phyloP scores from a whole-genome alignment of 345 rosid species.

The Corchorus capsularis region DNA sequence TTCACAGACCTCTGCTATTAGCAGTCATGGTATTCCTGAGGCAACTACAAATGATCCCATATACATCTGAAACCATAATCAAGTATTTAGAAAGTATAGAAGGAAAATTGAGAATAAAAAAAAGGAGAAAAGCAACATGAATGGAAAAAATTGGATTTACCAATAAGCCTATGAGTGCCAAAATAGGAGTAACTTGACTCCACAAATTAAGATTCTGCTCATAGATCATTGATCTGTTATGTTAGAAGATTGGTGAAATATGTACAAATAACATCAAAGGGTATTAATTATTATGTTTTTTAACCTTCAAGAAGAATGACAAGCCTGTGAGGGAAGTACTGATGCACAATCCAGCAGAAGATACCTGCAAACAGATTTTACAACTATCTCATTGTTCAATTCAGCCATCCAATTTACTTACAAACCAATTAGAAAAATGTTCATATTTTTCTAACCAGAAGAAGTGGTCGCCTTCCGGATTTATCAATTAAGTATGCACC shows the following conservation, averaged over 20 bases:
- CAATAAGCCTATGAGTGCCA: conserved; percentile 9
- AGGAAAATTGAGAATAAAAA: not conserved
- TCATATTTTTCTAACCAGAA: conserved; percentile 30
- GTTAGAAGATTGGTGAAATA: not conserved
- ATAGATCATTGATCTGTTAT: not conserved
- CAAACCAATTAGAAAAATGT: not conserved
- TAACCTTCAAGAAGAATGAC: conserved; percentile 36
- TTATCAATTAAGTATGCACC: conserved; percentile 31
- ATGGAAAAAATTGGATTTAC: not conserved
- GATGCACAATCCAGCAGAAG: conserved; percentile 35
- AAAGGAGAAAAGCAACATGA: not conserved
- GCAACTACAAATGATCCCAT: not conserved
- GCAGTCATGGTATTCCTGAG: not conserved
- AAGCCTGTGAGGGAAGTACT: conserved; percentile 29
- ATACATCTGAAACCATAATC: not conserved
- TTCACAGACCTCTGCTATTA: not conserved
- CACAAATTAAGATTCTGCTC: not conserved
- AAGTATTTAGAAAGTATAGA: not conserved
- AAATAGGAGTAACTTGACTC: not conserved
- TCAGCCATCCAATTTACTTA: not conserved
- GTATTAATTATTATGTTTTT: not conserved
- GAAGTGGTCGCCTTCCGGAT: conserved; percentile 43
- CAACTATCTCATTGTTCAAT: not conserved
- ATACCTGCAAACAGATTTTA: conserved; percentile 25
- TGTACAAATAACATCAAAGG: not conserved